These are phyloP conservation scores for Geotrichum citri-aurantii DNA, from an alignment of 1,139 yeast species.

Conservation along the genomic window DNA sequence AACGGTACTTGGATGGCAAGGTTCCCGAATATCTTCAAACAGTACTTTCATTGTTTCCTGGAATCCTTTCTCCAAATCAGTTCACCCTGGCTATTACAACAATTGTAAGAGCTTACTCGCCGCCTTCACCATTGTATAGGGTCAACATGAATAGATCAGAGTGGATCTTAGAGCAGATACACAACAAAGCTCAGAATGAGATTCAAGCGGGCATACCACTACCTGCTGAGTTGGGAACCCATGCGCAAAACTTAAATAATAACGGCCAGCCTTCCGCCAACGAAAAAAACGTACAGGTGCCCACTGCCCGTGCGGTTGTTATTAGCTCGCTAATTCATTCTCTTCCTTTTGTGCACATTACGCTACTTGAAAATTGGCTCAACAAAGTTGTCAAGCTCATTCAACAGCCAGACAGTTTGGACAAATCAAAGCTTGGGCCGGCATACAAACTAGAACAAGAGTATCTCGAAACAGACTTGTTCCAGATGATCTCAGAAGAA, in stretches of 20 bases:
- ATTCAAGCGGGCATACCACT: constrained; percentile 34
- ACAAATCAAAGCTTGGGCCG: constrained; percentile 12
- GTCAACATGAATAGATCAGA: constrained; percentile 35
- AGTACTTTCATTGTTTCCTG: constrained; percentile 52
- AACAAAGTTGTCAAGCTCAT: constrained; percentile 43
- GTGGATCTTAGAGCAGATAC: constrained; percentile 41
- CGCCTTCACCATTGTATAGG: constrained; percentile 38
- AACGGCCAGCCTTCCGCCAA: constrained; percentile 24
- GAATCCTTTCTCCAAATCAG: constrained; percentile 50
- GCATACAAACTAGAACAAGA: constrained; percentile 30
- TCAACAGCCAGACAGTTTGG: constrained; percentile 25
- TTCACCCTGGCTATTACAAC: constrained; percentile 55
- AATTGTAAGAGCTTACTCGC: constrained; percentile 48
- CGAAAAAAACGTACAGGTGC: constrained; percentile 33
- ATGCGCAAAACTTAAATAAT: constrained; percentile 27
- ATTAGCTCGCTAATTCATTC: constrained; percentile 46
- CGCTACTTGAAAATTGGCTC: constrained; percentile 46
- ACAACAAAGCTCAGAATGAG: constrained; percentile 30
- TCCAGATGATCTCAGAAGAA: constrained; percentile 43
- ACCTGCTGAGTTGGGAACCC: constrained; percentile 35
- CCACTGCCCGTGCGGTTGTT: constrained; percentile 49
- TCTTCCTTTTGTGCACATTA: constrained; percentile 50
- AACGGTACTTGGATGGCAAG: constrained; percentile 26
- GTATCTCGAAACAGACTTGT: constrained; percentile 35
- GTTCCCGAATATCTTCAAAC: constrained; percentile 37